phyloP scores from a whole-genome alignment of 2,329 filamentous ascomycete species.

The Diaporthe citri region DNA sequence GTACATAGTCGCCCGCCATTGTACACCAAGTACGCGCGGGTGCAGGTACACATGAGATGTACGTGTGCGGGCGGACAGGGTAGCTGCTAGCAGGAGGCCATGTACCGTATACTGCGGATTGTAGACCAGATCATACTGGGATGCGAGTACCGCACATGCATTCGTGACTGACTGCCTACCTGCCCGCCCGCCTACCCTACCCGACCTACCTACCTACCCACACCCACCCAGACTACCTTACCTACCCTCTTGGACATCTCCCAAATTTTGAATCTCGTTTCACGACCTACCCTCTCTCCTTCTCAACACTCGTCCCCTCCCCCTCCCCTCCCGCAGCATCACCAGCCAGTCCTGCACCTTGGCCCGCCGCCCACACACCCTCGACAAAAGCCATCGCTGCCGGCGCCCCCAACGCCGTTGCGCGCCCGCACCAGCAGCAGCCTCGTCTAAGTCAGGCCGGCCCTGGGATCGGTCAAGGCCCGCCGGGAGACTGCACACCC shows the following conservation, averaged over 20 bases:
- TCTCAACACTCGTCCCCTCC: constrained; percentile 33
- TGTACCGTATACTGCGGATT: not conserved
- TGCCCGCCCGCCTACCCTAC: not conserved
- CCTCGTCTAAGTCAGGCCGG: constrained; percentile 41
- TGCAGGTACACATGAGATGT: constrained; percentile 28
- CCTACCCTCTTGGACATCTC: constrained; percentile 35
- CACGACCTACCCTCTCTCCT: constrained; percentile 40
- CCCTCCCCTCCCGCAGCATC: constrained; percentile 27
- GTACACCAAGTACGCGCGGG: constrained; percentile 11
- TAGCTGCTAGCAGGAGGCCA: not conserved
- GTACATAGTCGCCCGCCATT: constrained; percentile 25
- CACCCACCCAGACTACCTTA: not conserved
- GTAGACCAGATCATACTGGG: not conserved
- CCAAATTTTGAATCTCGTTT: constrained; percentile 41
- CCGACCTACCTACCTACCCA: not conserved
- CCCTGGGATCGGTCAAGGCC: constrained; percentile 37
- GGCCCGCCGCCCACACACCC: constrained; percentile 22
- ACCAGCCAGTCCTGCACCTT: constrained; percentile 20
- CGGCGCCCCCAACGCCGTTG: constrained; percentile 24
- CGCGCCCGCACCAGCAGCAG: constrained; percentile 37
- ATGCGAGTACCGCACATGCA: constrained; percentile 5
- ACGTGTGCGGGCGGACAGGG: constrained; percentile 23
- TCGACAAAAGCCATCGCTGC: constrained; percentile 22
- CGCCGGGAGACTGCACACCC: constrained; percentile 38
- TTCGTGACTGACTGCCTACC: constrained; percentile 4